Percentiles rank a stretch among this genome's conserved stretches.
These are phyloP conservation scores for Aspergillus panamensis DNA, from an alignment of 495 filamentous ascomycete genomes.

Conservation along the genomic window DNA sequence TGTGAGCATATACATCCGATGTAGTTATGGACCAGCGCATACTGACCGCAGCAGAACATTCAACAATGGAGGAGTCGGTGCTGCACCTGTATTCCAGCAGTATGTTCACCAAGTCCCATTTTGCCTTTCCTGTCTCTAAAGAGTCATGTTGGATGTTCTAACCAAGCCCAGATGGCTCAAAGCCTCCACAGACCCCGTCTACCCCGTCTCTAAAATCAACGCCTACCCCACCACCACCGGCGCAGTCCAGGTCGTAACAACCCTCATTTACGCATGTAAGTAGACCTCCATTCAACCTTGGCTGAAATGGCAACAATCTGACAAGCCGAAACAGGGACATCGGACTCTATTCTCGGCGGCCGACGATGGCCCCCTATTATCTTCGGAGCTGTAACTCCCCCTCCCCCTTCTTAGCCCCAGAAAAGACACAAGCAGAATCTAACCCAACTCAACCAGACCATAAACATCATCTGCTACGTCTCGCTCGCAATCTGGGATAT, in stretches of 20 bases:
- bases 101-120: constrained; percentile 3
- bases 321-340: constrained; percentile 29
- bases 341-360: constrained; percentile 52
- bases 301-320: not conserved
- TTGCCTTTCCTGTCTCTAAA: not conserved
- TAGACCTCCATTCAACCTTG: not conserved
- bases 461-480: constrained; percentile 27
- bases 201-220: constrained; percentile 41
- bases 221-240: constrained; percentile 46
- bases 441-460: constrained; percentile 37
- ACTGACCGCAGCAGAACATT: constrained; percentile 21
- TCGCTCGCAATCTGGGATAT: constrained; percentile 46
- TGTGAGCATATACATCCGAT: constrained; percentile 25
- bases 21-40: not conserved
- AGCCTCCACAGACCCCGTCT: constrained; percentile 36
- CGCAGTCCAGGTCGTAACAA: constrained; percentile 47
- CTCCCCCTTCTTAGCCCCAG: not conserved
- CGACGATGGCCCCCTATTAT: constrained; percentile 54
- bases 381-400: constrained; percentile 42
- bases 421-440: constrained; percentile 20
- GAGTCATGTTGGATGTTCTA: not conserved
- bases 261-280: constrained; percentile 45
- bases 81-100: constrained; percentile 40
- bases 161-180: constrained; percentile 31
- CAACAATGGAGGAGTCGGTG: constrained; percentile 34